phyloP scores from a whole-genome alignment of 129 eudicot genomes.

The Saussurea involucrata region DNA sequence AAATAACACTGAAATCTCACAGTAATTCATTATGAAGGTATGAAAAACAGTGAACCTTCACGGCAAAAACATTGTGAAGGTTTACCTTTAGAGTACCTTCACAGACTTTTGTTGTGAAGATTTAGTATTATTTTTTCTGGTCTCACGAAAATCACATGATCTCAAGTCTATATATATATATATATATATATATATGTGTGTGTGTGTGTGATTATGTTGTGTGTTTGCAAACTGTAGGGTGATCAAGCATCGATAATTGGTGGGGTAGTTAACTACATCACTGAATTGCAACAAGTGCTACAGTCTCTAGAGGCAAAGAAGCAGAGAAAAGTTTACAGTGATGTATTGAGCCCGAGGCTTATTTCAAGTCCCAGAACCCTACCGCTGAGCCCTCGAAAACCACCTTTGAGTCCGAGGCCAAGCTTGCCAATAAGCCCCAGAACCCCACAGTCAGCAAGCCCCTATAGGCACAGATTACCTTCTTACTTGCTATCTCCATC shows the following conservation, averaged over 20 bases:
- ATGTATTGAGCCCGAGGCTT: constrained; percentile 69
- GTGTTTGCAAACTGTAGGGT: constrained; percentile 43
- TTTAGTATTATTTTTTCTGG: too few relatives aligned
- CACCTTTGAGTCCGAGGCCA: constrained; percentile 82
- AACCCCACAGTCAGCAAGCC: constrained; percentile 67
- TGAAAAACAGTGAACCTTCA: too few relatives aligned
- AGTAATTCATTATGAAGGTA: too few relatives aligned
- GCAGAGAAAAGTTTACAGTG: constrained; percentile 75
- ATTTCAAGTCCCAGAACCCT: constrained; percentile 71
- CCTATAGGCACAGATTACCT: constrained; percentile 47
- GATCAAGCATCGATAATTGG: constrained; percentile 99
- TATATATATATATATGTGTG: neutral
- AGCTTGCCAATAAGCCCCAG: constrained; percentile 86
- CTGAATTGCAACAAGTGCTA: constrained; percentile 78
- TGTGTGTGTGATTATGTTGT: neutral
- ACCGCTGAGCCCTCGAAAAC: constrained; percentile 78
- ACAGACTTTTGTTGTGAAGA: too few relatives aligned
- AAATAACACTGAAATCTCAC: too few relatives aligned
- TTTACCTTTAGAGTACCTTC: too few relatives aligned
- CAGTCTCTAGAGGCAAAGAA: constrained; percentile 93
- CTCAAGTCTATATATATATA: too few relatives aligned
- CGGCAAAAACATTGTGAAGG: too few relatives aligned
- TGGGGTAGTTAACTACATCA: constrained; percentile 92
- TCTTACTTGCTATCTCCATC: constrained; percentile 23
- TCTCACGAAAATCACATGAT: too few relatives aligned